Evolutionary conservation across 164 flowering plant species (phyloP), one percentile per base, ranked within the genome.

Genomic region (Stephania yunnanensis): DNA sequence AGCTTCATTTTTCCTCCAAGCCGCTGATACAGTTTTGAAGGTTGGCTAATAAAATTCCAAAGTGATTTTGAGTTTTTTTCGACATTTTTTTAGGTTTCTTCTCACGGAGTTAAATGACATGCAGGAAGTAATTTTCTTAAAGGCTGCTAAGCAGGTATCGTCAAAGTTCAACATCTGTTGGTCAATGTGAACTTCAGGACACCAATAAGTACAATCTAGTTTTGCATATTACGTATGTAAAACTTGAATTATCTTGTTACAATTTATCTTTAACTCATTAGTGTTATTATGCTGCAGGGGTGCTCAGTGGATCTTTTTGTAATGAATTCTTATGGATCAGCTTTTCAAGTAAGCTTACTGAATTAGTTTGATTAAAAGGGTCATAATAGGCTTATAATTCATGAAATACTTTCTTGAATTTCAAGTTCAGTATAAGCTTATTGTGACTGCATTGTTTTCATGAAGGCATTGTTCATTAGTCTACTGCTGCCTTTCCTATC

Each of bases 1-100:
- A 69, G 53, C 86, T 74, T 95, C 99, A 50, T 95, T 92, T 84
- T 78, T 95, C 64, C 81, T 95, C 71, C 99, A 95, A 93, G 99
- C 98, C 66, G 98, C 91, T 68, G 99, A 93, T 79, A 91, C 98
- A 13, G 91, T 95, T 13, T 81, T 95, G 74, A 95, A 95, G 99
- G 99, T 91, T 80, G 77, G 75, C 55, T 61, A n/a, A 74, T 74
- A 64, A 29, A 69, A 61, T 68, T 78, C 75, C 45, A 63, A 46
- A 48, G 22, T 25, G 31, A 19, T 30, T 36, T 67, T 42, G 10
- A 67, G 22, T 25, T 68, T 11, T 6, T 46, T 6, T 74, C 11
- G 17, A 73, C 75, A 25, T 15, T 53, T 31, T 64, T 29, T n/a
- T 65, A 25, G 64, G 58, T 73, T 64, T 55, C 50, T 31, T 36